These are phyloP conservation scores for Discostella stelligeroides DNA, from an alignment of 108 stramenopile genomes.

Conservation along the genomic window DNA sequence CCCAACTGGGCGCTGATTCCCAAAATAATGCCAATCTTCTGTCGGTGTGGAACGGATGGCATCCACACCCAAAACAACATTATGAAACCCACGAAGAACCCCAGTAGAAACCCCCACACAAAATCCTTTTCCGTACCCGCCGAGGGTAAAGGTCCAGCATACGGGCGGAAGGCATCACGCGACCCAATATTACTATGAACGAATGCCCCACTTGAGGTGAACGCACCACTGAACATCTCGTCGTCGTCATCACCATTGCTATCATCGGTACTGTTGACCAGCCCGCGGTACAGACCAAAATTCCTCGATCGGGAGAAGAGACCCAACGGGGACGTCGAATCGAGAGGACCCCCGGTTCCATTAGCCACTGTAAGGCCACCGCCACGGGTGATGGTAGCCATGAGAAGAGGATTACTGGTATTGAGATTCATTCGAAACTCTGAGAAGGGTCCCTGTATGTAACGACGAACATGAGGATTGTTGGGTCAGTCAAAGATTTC, in stretches of 20 bases:
- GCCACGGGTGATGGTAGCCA: conserved; percentile 32
- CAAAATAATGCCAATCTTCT: conserved; percentile 90
- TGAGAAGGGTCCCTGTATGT: conserved; percentile 69
- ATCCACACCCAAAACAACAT: conserved; percentile 96
- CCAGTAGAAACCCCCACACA: conserved; percentile 90
- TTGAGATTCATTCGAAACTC: conserved; percentile 87
- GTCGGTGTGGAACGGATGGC: conserved; percentile 87
- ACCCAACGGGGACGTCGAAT: conserved; percentile 11
- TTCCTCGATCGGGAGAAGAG: conserved; percentile 9
- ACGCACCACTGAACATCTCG: conserved; percentile 33
- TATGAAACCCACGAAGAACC: conserved; percentile 90
- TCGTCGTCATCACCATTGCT: conserved; percentile 37
- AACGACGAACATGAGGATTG: background rate
- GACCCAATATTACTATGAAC: conserved; percentile 7
- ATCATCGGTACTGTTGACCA: background rate
- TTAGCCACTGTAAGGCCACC: background rate
- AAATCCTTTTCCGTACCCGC: conserved; percentile 89
- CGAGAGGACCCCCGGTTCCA: conserved; percentile 3
- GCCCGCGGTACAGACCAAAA: background rate
- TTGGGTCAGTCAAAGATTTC: background rate
- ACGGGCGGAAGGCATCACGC: conserved; percentile 19
- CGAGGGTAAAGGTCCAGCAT: conserved; percentile 41
- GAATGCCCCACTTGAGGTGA: conserved; percentile 26
- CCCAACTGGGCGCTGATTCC: conserved; percentile 82
- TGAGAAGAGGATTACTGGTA: conserved; percentile 55